Base-by-base conservation (phyloP, 257 asterid species). In the Oldenlandia corymbosa region DNA sequence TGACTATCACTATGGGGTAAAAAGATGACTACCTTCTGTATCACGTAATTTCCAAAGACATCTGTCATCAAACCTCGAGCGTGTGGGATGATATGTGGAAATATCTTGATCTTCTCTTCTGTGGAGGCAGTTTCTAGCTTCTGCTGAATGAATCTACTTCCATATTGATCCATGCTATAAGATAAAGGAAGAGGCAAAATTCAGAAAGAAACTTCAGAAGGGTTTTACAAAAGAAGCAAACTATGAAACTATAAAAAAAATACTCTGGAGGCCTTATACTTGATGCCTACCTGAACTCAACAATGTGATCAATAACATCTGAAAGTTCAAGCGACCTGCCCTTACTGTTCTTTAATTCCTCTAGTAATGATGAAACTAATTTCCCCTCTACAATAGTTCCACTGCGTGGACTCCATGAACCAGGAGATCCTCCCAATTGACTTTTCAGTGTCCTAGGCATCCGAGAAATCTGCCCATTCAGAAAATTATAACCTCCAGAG, bases 61-160 rank as follows among this genome's bases (percentile, higher is more conserved):
- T 92, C 96, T 11, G 81, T 80, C 88, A 87, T 87, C 73, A 89
- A 80, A 62, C 65, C 76, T 66, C 78, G 95, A 58, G 86, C 95
- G 77, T 81, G 85, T 59, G 90, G 92, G 66, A 85, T 68, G 62
- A 89, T 84, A 67, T 81, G 84, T 0, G 79, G 69, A 53, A 92
- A 83, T 76, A 89, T 75, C 80, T 82, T 82, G 12, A 62, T 78
- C 81, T 92, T 92, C 56, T 85, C 97, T 65, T 87, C 89, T 0
- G 47, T 64, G 36, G 84, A 75, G 62, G 97, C 95, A 52, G 79
- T 85, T 79, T 87, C 99, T 47, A 92, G 82, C 82, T 85, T 89
- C 87, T 88, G 94, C 77, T 91, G 98, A 78, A 88, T 88, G 71
- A 91, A 88, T 53, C 95, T 94, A 66, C 97, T 92, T 46, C 99